Percentiles rank a stretch among this genome's conserved stretches.
These are phyloP conservation scores for Scedosporium boydii DNA, from an alignment of 2,329 filamentous ascomycete genomes.

Conservation along the genomic window DNA sequence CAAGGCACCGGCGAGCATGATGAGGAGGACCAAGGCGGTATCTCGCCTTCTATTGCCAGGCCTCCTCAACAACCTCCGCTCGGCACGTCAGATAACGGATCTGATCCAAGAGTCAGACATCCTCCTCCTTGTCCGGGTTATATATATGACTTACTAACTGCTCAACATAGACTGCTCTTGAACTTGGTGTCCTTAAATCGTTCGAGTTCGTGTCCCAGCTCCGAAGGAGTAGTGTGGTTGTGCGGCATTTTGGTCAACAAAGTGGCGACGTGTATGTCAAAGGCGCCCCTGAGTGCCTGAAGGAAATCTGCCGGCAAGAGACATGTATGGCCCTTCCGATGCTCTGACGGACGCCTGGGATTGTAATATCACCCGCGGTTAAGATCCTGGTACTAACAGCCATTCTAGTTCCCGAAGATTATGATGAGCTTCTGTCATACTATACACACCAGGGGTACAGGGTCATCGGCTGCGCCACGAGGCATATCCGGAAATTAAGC, in stretches of 20 bases:
- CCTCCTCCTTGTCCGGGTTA: neutral
- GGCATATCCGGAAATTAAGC: slow-evolving; percentile 75
- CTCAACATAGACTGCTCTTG: slow-evolving; percentile 45
- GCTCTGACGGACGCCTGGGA: neutral
- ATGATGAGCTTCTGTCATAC: slow-evolving; percentile 76
- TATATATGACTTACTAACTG: neutral
- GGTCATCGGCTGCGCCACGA: slow-evolving; percentile 91
- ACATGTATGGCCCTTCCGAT: slow-evolving; percentile 48
- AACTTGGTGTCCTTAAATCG: slow-evolving; percentile 80
- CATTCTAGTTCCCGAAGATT: slow-evolving; percentile 64
- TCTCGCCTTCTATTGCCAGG: slow-evolving; percentile 81
- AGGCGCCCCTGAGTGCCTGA: slow-evolving; percentile 93
- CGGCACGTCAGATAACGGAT: neutral
- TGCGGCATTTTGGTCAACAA: slow-evolving; percentile 75
- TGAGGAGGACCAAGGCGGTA: slow-evolving; percentile 63
- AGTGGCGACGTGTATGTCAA: slow-evolving; percentile 90
- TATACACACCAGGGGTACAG: slow-evolving; percentile 96
- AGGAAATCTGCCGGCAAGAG: slow-evolving; percentile 76
- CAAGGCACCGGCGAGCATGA: slow-evolving; percentile 54
- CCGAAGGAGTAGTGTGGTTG: slow-evolving; percentile 83
- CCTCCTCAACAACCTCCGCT: slow-evolving; percentile 42
- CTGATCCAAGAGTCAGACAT: neutral
- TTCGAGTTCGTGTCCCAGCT: slow-evolving; percentile 96
- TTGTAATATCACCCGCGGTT: neutral
- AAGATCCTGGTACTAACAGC: neutral